Evolutionary conservation across 768 basidiomycete genomes (phyloP).

Genomic region (Boletus rubescentipes): DNA sequence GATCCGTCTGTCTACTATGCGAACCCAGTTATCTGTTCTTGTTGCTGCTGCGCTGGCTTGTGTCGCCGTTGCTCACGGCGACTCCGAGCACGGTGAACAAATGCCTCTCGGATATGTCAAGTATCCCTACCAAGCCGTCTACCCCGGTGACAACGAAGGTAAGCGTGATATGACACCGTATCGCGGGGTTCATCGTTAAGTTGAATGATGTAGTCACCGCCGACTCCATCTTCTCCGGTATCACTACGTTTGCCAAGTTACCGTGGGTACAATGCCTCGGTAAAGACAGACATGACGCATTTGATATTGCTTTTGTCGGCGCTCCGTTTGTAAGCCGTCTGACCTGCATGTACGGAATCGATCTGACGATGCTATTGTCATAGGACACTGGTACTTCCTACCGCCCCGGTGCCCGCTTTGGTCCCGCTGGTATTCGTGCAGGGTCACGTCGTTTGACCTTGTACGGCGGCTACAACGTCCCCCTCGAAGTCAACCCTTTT

Average conservation of each 20-base stretch:
- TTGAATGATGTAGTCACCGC: constrained; percentile 54
- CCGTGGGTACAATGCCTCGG: constrained; percentile 81
- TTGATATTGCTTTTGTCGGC: constrained; percentile 84
- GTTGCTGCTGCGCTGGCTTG: constrained; percentile 27
- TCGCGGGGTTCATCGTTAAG: not conserved
- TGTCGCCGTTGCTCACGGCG: constrained; percentile 36
- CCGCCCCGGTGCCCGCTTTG: constrained; percentile 82
- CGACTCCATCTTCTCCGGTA: constrained; percentile 79
- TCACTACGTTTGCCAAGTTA: constrained; percentile 84
- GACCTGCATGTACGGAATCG: not conserved
- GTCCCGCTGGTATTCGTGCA: constrained; percentile 78
- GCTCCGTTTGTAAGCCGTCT: constrained; percentile 64
- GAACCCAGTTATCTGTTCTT: constrained; percentile 22
- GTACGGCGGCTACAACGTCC: constrained; percentile 79
- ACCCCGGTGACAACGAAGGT: constrained; percentile 60
- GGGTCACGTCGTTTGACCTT: constrained; percentile 74
- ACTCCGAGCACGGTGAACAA: constrained; percentile 49
- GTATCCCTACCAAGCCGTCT: constrained; percentile 61
- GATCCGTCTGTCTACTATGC: constrained; percentile 18
- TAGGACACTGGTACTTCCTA: constrained; percentile 76
- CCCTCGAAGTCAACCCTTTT: constrained; percentile 73
- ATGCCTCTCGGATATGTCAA: constrained; percentile 66
- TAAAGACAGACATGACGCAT: constrained; percentile 50
- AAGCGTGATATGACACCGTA: not conserved
- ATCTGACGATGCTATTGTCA: not conserved